phyloP scores from a whole-genome alignment of 352 stramenopile genomes.

The Pythium myriotylum region DNA sequence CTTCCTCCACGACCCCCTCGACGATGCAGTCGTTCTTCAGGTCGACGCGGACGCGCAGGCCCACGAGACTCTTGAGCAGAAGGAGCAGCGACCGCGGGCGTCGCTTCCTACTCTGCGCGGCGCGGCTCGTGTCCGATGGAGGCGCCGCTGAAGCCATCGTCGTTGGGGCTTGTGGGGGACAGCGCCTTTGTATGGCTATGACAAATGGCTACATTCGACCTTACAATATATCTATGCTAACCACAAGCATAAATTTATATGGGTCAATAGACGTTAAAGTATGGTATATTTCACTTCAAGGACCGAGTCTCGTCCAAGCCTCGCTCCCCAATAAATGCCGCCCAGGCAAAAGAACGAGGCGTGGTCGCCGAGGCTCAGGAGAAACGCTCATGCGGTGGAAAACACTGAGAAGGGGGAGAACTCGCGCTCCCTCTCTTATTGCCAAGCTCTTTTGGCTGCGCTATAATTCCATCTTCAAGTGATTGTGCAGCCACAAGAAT shows the following conservation, averaged over 20 bases:
- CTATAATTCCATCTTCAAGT: slow-evolving; percentile 1
- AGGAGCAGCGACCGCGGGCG: slow-evolving; percentile 68
- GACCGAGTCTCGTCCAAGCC: not conserved
- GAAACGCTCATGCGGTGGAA: no score
- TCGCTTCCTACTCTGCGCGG: slow-evolving; percentile 14
- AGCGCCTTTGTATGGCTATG: no score
- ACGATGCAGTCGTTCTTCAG: slow-evolving; percentile 85
- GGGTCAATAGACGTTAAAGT: not conserved
- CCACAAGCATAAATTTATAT: no score
- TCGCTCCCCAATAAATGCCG: no score
- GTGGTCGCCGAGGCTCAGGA: no score
- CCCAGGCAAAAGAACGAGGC: no score
- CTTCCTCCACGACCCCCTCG: slow-evolving; percentile 80
- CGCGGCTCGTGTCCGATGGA: not conserved
- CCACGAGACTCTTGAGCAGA: slow-evolving; percentile 84
- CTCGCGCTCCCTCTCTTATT: no score
- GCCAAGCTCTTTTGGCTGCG: no score
- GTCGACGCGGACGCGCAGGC: slow-evolving; percentile 78
- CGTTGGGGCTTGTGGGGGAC: no score
- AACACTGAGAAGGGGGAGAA: no score
- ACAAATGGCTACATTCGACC: slow-evolving; percentile 19
- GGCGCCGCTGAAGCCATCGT: no score
- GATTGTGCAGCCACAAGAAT: slow-evolving; percentile 31
- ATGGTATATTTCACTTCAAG: slow-evolving; percentile 19
- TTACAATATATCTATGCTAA: slow-evolving; percentile 12